A percentile compares a stretch with the other conserved stretches of the same genome.
Evolutionary conservation across 108 stramenopile species (phyloP).

Genomic region (Cyclostephanos invisitatus): DNA sequence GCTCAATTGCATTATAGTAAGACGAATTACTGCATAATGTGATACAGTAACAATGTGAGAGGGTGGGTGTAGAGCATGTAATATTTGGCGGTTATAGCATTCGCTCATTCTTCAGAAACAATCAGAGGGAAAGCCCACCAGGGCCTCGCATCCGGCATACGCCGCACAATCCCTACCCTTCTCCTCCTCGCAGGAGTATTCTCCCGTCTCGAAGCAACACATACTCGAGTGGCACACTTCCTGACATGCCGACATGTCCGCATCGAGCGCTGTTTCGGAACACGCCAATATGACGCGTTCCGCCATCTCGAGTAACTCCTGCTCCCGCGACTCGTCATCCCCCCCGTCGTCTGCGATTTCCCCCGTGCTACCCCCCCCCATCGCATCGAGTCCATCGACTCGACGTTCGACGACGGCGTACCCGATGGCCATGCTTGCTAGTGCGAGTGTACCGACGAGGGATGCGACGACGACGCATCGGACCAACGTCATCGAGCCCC

Average conservation of each 20-base stretch:
- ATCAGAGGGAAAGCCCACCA: not conserved
- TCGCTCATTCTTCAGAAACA: not conserved
- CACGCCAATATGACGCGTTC: constrained; percentile 6
- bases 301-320: not conserved
- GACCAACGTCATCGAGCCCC: not conserved
- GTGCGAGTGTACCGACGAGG: not conserved
- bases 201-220: constrained; percentile 7
- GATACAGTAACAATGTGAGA: no score
- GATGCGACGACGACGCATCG: not conserved
- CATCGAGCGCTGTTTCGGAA: not conserved
- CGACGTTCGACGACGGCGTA: not conserved
- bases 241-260: not conserved
- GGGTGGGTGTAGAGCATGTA: no score
- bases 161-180: not conserved
- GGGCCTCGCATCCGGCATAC: constrained; percentile 2
- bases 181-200: not conserved
- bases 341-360: not conserved
- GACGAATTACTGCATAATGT: no score
- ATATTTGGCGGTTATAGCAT: no score
- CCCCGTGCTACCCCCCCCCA: not conserved
- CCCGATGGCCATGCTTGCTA: not conserved
- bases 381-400: not conserved
- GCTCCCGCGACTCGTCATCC: not conserved
- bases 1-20: no score
- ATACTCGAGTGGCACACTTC: not conserved